Percentiles rank a stretch among this genome's conserved stretches.
Conservation (phyloP, 495 filamentous ascomycete genomes). For the Trichoderma virens region DNA sequence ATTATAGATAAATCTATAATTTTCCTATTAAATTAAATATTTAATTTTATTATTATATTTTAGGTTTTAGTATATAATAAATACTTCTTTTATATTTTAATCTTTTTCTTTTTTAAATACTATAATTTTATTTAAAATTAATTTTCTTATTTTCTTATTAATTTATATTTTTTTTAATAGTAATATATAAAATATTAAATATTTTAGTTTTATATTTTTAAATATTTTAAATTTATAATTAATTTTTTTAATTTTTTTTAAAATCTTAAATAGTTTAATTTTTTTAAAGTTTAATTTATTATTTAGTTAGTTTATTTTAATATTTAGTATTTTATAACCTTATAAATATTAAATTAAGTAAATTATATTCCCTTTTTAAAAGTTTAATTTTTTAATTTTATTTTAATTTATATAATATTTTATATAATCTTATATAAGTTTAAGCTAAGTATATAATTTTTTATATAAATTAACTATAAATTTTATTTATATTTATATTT, state of each 20-base stretch:
- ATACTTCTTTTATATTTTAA: conserved; percentile 14
- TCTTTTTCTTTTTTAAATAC: conserved; percentile 2
- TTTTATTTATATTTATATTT: too few species aligned
- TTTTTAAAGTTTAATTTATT: conserved; percentile 26
- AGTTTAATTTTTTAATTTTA: conserved; percentile 29
- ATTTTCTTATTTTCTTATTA: conserved; percentile 7
- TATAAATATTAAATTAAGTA: too few species aligned
- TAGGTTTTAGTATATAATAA: too few species aligned
- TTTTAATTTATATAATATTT: conserved; percentile 21
- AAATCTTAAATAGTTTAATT: conserved; percentile 21
- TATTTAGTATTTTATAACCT: too few species aligned
- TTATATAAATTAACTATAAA: too few species aligned
- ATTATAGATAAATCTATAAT: too few species aligned
- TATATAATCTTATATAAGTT: conserved; percentile 12
- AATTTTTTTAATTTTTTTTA: conserved; percentile 4
- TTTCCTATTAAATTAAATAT: too few species aligned
- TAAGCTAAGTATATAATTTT: conserved; percentile 15
- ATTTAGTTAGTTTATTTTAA: too few species aligned
- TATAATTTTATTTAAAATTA: conserved; percentile 9
- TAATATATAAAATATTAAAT: conserved; percentile 15
- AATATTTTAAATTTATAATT: conserved; percentile 16
- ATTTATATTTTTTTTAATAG: conserved; percentile 10
- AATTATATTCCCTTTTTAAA: too few species aligned
- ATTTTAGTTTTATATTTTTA: conserved; percentile 11
- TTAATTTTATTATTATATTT: too few species aligned